Percentiles rank a stretch among this genome's conserved stretches.
These are phyloP conservation scores for Aureobasidium namibiae DNA, from an alignment of 2,329 filamentous ascomycete species.

Conservation along the genomic window DNA sequence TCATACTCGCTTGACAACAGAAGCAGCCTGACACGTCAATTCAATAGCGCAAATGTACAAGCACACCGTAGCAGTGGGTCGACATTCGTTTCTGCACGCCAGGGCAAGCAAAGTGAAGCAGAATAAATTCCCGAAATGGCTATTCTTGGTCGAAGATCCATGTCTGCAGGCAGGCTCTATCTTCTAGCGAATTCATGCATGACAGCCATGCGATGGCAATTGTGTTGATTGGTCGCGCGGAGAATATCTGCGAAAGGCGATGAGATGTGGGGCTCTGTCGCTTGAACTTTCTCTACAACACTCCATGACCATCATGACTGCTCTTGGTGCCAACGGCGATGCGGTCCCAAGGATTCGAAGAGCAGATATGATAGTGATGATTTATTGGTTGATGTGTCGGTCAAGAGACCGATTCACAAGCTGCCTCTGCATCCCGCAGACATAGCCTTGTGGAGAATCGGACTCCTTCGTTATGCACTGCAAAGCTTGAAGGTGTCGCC, in stretches of 20 bases:
- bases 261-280: background rate
- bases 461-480: background rate
- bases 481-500: background rate
- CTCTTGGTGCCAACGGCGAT: background rate
- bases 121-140: background rate
- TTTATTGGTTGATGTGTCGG: background rate
- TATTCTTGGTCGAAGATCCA: background rate
- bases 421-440: background rate
- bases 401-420: too few species aligned
- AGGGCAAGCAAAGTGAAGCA: background rate
- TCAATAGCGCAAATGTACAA: background rate
- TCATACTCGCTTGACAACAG: background rate
- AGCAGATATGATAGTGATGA: background rate
- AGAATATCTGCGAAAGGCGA: constrained; percentile 1
- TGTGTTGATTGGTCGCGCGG: constrained; percentile 3
- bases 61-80: background rate
- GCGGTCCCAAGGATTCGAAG: background rate
- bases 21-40: background rate
- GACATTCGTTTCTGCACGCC: background rate
- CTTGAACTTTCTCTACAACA: background rate
- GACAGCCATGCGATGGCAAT: background rate
- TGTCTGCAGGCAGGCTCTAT: background rate
- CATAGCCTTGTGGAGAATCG: background rate
- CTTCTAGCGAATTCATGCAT: constrained; percentile 6
- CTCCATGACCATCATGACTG: background rate